phyloP scores from a whole-genome alignment of 139 green algal genomes.

The Cymbomonas tetramitiformis region DNA sequence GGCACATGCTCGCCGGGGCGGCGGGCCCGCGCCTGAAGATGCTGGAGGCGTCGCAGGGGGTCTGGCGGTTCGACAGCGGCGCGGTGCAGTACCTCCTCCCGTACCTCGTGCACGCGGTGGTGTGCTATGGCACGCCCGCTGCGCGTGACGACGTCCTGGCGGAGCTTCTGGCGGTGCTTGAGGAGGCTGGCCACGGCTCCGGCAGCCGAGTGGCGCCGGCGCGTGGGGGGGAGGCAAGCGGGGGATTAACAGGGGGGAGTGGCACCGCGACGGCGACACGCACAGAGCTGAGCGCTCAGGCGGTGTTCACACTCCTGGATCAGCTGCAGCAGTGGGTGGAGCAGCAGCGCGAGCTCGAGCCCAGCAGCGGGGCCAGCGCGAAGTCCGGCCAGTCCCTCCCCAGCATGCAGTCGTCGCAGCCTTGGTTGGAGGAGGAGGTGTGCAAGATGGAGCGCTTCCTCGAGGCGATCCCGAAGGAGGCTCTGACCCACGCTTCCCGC shows the following conservation, averaged over 20 bases:
- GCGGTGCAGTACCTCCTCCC: conserved; percentile 71
- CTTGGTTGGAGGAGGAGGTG: neutral
- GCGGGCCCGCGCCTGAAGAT: conserved; percentile 25
- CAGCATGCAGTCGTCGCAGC: neutral
- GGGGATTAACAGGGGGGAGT: neutral
- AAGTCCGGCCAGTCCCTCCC: neutral
- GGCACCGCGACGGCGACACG: conserved; percentile 20
- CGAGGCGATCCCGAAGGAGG: conserved; percentile 35
- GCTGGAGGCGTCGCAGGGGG: conserved; percentile 42
- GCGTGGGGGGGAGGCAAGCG: conserved; percentile 27
- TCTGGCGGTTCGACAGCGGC: conserved; percentile 53
- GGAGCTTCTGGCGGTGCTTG: conserved; percentile 36
- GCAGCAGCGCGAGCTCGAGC: neutral
- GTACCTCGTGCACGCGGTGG: conserved; percentile 48
- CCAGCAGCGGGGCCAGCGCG: neutral
- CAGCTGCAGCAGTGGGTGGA: conserved; percentile 46
- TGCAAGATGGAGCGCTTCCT: neutral
- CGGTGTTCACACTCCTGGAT: conserved; percentile 73
- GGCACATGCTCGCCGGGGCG: conserved; percentile 30
- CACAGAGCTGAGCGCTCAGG: conserved; percentile 48
- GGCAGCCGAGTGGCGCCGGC: conserved; percentile 10
- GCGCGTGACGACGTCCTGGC: conserved; percentile 2
- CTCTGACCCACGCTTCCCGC: conserved; percentile 41
- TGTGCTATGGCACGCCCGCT: conserved; percentile 25
- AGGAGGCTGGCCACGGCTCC: conserved; percentile 1